Base-by-base conservation (phyloP, 225 moss, liverwort and hornwort genomes). In the Anthoceros angustus region DNA sequence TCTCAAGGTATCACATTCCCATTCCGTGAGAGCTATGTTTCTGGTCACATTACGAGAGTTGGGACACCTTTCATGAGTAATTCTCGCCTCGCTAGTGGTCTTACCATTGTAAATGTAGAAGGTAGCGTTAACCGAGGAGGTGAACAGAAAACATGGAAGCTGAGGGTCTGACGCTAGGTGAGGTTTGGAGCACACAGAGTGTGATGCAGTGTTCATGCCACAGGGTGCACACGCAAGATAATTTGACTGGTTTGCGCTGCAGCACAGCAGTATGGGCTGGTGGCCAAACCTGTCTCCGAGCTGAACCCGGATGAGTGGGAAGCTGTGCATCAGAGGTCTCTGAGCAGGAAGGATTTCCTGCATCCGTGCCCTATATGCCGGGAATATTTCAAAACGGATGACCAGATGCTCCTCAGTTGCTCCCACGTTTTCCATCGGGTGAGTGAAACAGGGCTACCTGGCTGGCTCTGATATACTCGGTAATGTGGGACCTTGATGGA, bases 351-450 rank as follows among this genome's bases (percentile, higher is more conserved):
- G 50, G 74, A 82, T 48, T 42, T 77, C 65, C 39, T 82, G 39
- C 74, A 79, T 74, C 73, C 82, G 72, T 82, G 79, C 70, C 66
- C 79, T 9, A 79, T 79, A 42, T 82, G 79, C 76, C 72, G 78
- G 74, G 79, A 82, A 67, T 74, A 42, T 7, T 82, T 82, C 70
- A 72, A 71, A 70, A 62, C 74, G 68, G 75, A 70, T 70, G 76
- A 62, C 16, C 73, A 79, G 82, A 72, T 82, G 63, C 72, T 79
- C 70, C 65, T 82, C 6, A 82, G 76, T 62, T 82, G 82, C 76
- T 74, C 79, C 8, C 82, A 82, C 41, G 68, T 76, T 39, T 82
- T 82, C 63, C 79, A 79, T 42, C 76, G 67, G 74, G 79, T 82
- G 25, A 69, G 62, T 69, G 8, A 62, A n/a, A 32, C 32, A 32